phyloP scores from a whole-genome alignment of 306 rosid genomes.

The Vigna angularis region DNA sequence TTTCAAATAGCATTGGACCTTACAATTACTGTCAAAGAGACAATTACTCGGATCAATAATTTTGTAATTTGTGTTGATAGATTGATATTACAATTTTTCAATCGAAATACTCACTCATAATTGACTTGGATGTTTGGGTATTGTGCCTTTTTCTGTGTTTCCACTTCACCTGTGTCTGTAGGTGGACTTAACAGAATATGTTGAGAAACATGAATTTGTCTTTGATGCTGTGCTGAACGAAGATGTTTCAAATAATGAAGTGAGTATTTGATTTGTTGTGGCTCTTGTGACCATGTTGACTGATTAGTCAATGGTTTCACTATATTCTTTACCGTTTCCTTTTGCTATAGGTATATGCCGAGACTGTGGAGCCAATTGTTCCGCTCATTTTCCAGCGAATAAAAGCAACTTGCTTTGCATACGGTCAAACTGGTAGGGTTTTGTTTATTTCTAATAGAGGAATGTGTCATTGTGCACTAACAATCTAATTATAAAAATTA shows the following conservation, averaged over 20 bases:
- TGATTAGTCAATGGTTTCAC: slow-evolving; percentile 38
- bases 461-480: slow-evolving; percentile 33
- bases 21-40: slow-evolving; percentile 10
- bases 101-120: slow-evolving; percentile 25
- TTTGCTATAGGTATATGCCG: slow-evolving; percentile 66
- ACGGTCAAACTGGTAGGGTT: slow-evolving; percentile 85
- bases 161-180: slow-evolving; percentile 48
- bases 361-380: slow-evolving; percentile 81
- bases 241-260: slow-evolving; percentile 81
- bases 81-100: slow-evolving; percentile 6
- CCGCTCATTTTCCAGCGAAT: slow-evolving; percentile 81
- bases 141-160: slow-evolving; percentile 36
- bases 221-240: slow-evolving; percentile 83
- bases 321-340: slow-evolving; percentile 10
- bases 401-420: slow-evolving; percentile 92
- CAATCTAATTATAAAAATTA: neutral
- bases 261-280: slow-evolving; percentile 47
- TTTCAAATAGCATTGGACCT: slow-evolving; percentile 30
- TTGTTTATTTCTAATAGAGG: slow-evolving; percentile 21
- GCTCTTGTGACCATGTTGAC: slow-evolving; percentile 31
- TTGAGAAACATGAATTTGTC: slow-evolving; percentile 75
- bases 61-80: slow-evolving; percentile 30
- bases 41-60: slow-evolving; percentile 2
- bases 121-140: neutral
- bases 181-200: slow-evolving; percentile 87